Percentiles rank a stretch among this genome's conserved stretches.
Conservation (phyloP, 768 basidiomycete genomes). For the Collybia sordida region DNA sequence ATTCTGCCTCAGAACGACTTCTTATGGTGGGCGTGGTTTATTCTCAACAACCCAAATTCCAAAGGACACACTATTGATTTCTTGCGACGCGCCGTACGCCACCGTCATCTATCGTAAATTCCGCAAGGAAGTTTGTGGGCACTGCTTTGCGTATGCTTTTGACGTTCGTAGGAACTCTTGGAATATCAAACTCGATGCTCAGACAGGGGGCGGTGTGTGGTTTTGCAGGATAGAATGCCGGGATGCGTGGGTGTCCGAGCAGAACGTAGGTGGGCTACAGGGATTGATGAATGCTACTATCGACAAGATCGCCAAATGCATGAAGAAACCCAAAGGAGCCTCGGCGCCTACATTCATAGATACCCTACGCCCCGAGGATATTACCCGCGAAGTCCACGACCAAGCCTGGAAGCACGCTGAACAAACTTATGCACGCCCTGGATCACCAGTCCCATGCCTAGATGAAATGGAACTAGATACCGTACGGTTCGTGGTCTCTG, state of each 20-base stretch:
- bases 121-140: slow-evolving; percentile 64
- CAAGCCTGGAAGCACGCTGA: slow-evolving; percentile 45
- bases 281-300: slow-evolving; percentile 32
- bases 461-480: slow-evolving; percentile 58
- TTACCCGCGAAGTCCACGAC: slow-evolving; percentile 43
- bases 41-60: slow-evolving; percentile 44
- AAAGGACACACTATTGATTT: slow-evolving; percentile 42
- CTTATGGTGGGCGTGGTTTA: slow-evolving; percentile 52
- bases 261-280: slow-evolving; percentile 26
- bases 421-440: slow-evolving; percentile 19
- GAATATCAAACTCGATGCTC: slow-evolving; percentile 35
- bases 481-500: slow-evolving; percentile 55
- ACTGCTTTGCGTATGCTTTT: slow-evolving; percentile 64
- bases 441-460: slow-evolving; percentile 26
- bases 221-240: slow-evolving; percentile 57
- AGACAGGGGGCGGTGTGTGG: slow-evolving; percentile 37
- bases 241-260: slow-evolving; percentile 38
- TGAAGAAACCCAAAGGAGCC: slow-evolving; percentile 24
- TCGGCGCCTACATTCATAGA: slow-evolving; percentile 17
- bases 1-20: slow-evolving; percentile 28
- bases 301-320: slow-evolving; percentile 29
- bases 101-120: slow-evolving; percentile 62
- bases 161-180: slow-evolving; percentile 48
- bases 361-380: slow-evolving; percentile 16
- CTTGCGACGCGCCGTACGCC: slow-evolving; percentile 49